Base-by-base conservation (phyloP, 2,329 filamentous ascomycete species). In the Aspergillus brasiliensis region DNA sequence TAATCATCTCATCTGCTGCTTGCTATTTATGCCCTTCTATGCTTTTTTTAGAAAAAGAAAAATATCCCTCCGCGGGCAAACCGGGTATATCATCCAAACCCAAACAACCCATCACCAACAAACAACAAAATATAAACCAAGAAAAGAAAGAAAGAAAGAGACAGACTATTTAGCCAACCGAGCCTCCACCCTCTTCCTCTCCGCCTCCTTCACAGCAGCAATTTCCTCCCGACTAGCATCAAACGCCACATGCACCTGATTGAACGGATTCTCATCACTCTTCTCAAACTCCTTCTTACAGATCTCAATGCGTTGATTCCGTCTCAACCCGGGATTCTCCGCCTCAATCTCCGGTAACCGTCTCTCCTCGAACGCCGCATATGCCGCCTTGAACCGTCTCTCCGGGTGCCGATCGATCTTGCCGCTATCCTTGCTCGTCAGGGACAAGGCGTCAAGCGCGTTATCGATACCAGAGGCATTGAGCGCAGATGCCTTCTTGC, bases 221-320 rank as follows among this genome's bases (percentile, higher is more conserved):
- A 97, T 70, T 70, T 99, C 94, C 3, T 92, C 91, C 77, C 86
- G 89, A 21, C 84, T 85, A 56, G 91, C 86, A 77, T 99, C 91
- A 78, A 92, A 96, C 3, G 82, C 77, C 2, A 87, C 91, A 54
- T 82, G 86, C 15, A 89, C 88, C 80, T 96, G 91, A 79, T 97
- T 97, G 80, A 96, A 95, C 13, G 95, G 95, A 76, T 99, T 99
- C 69, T 98, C 94, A 1, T 91, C 89, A 71, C 90, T 91, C 82
- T 92, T 96, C 77, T 96, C 90, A 76, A 98, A 99, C 80, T 98
- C 95, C 82, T 96, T 96, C 63, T 86, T 80, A 67, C 96, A 91
- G 72, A 88, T 83, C 64, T 94, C 90, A 70, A 93, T 88, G 77
- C 91, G 89, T 84, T 97, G 93, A 68, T 96, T 86, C 68, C 91